Percentiles rank a stretch among this genome's conserved stretches.
Conservation (phyloP, 257 asterid species). For the Primulina tabacum region DNA sequence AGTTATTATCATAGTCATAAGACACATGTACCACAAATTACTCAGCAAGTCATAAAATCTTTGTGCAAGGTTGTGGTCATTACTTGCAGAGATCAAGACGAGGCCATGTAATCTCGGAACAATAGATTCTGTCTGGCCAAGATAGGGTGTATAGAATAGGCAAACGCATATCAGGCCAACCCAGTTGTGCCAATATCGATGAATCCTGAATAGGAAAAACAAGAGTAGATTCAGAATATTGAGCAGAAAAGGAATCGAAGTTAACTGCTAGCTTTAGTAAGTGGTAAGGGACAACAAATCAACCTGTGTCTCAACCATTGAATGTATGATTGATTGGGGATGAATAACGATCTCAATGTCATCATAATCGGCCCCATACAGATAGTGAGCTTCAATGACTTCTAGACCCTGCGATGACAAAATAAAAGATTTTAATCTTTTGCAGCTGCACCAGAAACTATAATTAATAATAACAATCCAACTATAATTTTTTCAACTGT, state of each 20-base stretch:
- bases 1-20: neutral
- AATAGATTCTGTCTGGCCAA: constrained; percentile 87
- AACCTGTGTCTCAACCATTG: constrained; percentile 98
- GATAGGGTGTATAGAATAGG: constrained; percentile 94
- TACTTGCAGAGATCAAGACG: constrained; percentile 99
- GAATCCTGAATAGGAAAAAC: constrained; percentile 61
- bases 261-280: neutral
- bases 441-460: neutral
- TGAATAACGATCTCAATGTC: constrained; percentile 87
- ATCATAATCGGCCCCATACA: constrained; percentile 90
- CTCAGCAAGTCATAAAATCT: neutral
- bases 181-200: constrained; percentile 84
- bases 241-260: neutral
- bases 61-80: constrained; percentile 16
- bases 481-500: neutral
- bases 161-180: constrained; percentile 98
- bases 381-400: constrained; percentile 98
- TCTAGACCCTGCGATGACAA: constrained; percentile 69
- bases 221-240: neutral
- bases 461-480: too few relatives aligned
- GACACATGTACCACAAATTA: neutral
- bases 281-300: neutral
- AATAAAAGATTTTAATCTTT: neutral
- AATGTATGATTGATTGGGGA: constrained; percentile 95
- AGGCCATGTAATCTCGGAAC: constrained; percentile 96